Base-by-base conservation (phyloP, 2,329 filamentous ascomycete species). In the Venturiaceae sp. region DNA sequence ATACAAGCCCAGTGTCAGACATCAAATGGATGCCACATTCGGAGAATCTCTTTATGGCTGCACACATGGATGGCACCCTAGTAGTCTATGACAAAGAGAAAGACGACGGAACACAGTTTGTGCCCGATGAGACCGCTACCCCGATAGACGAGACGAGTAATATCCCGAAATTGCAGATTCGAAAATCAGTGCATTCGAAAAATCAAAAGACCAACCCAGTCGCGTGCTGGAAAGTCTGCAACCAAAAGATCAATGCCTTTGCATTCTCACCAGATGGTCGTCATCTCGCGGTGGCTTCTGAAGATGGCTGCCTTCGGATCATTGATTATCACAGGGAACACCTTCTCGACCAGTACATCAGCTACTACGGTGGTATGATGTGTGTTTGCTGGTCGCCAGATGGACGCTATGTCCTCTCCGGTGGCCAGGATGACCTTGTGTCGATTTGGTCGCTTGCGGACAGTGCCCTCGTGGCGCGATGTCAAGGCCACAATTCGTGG, bases 341-440 rank as follows among this genome's bases (percentile, higher is more conserved):
- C 90, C 79, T 97, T n/a, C 77, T 94, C 13, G 90, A 92, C 66
- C 77, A 96, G 47, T 96, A 90, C 71, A 84, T 87, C 65, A 90
- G 90, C 58, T 99, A 96, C 75, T 99, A 96, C 66, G 94, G 94
- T 52, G 92, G 90, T 3, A 80, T 99, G 61, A 88, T 88, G 47
- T 96, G 91, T 68, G 91, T 96, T 2, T 95, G 90, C 74, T 99
- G 94, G 94, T 96, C 92, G 6, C 94, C 94, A 9, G 94, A 99
- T 68, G 92, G 91, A 55, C 92, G 95, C 69, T 99, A 97, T 71
- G 85, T 99, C 55, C 79, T 99, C 19, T 96, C 94, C 0, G 94
- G 94, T 56, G 92, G 94, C 4, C 92, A 97, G 72, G 94, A 99
- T 70, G 94, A 99, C 69, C 77, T 97, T 9, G 88, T 99, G 13